Base-by-base conservation (phyloP, 2,329 filamentous ascomycete species). In the Microdochium nivale region DNA sequence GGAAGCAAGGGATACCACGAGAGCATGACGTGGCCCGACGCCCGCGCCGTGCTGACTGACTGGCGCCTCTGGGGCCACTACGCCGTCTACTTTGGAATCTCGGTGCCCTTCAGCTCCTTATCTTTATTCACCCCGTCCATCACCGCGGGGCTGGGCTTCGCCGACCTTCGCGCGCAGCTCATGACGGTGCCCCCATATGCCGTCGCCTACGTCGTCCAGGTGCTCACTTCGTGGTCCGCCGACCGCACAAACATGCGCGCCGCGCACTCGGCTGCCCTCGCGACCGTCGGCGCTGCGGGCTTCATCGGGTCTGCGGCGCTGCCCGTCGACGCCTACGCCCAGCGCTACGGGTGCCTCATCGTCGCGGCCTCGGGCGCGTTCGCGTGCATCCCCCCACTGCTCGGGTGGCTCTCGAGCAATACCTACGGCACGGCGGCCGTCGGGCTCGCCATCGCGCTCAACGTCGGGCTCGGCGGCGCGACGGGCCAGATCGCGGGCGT, bases 371-470 rank as follows among this genome's bases (percentile, higher is more conserved):
- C 79, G 2, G 85, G 86, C 1, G 74, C 84, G 0, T 89, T 89
- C 55, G 77, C 82, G 1, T 84, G 80, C 56, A 85, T 88, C 47
- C 84, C 86, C 0, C 83, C 84, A 0, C 73, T 89, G 54, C 72
- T 87, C 1, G 84, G 83, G n/a, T 87, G 84, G 84, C 70, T 88
- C 7, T 82, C 80, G 9, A 81, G 79, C 40, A 89, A 89, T 60
- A 70, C 87, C 48, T 79, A 79, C 60, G 81, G 75, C 51, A 87
- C 85, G 0, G 79, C 80, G 0, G 77, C 83, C 0, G 79, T 80
- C 0, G 85, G 85, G 0, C 72, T 89, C 11, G 85, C 84, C 2
- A 85, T 88, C 51, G 86, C 84, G 0, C 67, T 89, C 55, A 88
- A 88, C 55, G 79, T 88, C 16, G 82, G 80, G 2, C 75, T 86